These are phyloP conservation scores for Sordaria brevicollis DNA, from an alignment of 495 filamentous ascomycete genomes.

Conservation along the genomic window DNA sequence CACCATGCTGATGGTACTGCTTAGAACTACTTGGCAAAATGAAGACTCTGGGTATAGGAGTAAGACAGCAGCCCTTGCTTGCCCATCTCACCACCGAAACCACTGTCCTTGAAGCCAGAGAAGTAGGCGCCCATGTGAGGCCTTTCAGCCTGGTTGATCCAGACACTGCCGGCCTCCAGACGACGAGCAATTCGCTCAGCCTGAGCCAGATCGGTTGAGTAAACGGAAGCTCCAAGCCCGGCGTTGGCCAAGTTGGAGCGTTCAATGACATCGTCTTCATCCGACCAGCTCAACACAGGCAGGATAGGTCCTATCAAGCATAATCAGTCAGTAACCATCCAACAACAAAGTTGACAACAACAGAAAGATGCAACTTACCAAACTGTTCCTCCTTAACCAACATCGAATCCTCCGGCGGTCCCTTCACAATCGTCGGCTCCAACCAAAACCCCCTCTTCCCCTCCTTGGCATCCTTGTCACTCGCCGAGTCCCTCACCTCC, in stretches of 20 bases:
- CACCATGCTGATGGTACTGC: too few relatives aligned
- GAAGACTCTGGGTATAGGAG: constrained; percentile 44
- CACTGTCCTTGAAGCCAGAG: constrained; percentile 54
- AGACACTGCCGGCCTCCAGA: constrained; percentile 47
- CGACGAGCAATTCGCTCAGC: constrained; percentile 40
- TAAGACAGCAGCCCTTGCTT: constrained; percentile 49
- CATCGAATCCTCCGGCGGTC: constrained; percentile 32
- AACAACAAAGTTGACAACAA: neutral
- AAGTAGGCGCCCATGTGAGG: constrained; percentile 47
- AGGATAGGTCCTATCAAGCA: constrained; percentile 33
- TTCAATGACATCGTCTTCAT: constrained; percentile 48
- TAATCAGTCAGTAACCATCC: neutral
- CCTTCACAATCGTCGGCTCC: constrained; percentile 36
- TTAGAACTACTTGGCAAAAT: constrained; percentile 31
- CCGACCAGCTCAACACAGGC: constrained; percentile 43
- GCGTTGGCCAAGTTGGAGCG: constrained; percentile 46
- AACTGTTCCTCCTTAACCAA: constrained; percentile 43
- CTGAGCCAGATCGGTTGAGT: constrained; percentile 38
- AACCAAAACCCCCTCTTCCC: constrained; percentile 37
- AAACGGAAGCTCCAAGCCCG: constrained; percentile 49
- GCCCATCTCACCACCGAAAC: constrained; percentile 55
- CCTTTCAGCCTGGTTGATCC: constrained; percentile 44
- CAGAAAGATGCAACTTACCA: constrained; percentile 15
- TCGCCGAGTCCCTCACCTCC: neutral
- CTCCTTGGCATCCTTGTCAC: neutral